Percentiles rank a stretch among this genome's conserved stretches.
Evolutionary conservation across 2,329 filamentous ascomycete species (phyloP).

Genomic region (Fusarium cicatricum): DNA sequence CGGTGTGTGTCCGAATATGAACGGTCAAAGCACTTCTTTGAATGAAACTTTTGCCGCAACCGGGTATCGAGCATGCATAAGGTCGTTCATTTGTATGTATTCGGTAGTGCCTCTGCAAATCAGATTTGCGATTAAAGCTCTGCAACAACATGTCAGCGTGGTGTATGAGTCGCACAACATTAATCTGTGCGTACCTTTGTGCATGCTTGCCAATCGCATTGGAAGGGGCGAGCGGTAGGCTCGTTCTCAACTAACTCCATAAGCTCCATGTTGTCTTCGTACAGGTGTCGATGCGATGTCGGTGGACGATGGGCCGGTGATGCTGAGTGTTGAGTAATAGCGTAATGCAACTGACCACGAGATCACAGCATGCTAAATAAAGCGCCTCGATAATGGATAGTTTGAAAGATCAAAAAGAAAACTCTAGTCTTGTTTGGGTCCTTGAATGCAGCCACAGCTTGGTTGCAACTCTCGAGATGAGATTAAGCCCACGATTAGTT

Average conservation of each 20-base stretch:
- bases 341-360: conserved; percentile 4
- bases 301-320: conserved; percentile 1
- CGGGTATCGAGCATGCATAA: conserved; percentile 66
- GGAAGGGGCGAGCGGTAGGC: conserved; percentile 67
- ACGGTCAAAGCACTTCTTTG: conserved; percentile 75
- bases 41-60: conserved; percentile 75
- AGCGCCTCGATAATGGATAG: conserved; percentile 1
- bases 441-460: neutral
- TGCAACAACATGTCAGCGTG: conserved; percentile 44
- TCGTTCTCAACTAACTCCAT: conserved; percentile 72
- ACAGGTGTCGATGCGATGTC: conserved; percentile 1
- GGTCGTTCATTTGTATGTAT: conserved; percentile 77
- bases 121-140: conserved; percentile 78
- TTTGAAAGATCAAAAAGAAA: conserved; percentile 5
- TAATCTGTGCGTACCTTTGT: conserved; percentile 61
- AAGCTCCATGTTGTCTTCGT: conserved; percentile 59
- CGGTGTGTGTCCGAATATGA: conserved; percentile 74
- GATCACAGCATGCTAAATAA: conserved; percentile 27
- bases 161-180: neutral
- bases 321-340: neutral
- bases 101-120: conserved; percentile 73
- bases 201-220: conserved; percentile 70
- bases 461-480: neutral
- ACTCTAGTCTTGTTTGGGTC: neutral
- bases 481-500: conserved; percentile 18